These are phyloP conservation scores for Bipolaris bicolor DNA, from an alignment of 2,329 filamentous ascomycete species.

Conservation along the genomic window DNA sequence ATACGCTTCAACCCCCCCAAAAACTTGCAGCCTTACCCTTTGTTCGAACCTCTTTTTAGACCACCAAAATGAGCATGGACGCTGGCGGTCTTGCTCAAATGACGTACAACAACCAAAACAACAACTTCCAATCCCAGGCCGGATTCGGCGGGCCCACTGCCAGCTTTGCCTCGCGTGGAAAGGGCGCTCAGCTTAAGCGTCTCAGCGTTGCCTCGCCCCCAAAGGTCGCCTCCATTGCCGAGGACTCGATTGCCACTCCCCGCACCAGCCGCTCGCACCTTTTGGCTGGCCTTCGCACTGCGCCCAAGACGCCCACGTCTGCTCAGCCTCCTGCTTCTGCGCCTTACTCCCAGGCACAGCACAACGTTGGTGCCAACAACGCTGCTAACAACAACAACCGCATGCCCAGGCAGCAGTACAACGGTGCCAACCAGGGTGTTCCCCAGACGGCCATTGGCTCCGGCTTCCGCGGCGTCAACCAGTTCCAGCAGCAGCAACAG, in stretches of 20 bases:
- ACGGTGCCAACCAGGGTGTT: slow-evolving; percentile 52
- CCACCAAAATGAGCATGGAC: slow-evolving; percentile 70
- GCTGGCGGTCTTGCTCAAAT: slow-evolving; percentile 99
- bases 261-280: slow-evolving; percentile 94
- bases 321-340: slow-evolving; percentile 67
- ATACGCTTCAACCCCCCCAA: slow-evolving; percentile 21
- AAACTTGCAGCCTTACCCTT: slow-evolving; percentile 38
- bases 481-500: slow-evolving; percentile 50
- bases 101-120: slow-evolving; percentile 78
- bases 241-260: slow-evolving; percentile 72
- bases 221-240: slow-evolving; percentile 71
- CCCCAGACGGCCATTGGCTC: slow-evolving; percentile 66
- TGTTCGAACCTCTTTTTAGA: slow-evolving; percentile 34
- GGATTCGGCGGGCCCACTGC: slow-evolving; percentile 77
- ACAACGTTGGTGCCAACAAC: slow-evolving; percentile 54
- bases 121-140: slow-evolving; percentile 64
- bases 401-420: slow-evolving; percentile 52
- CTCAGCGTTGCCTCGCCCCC: slow-evolving; percentile 76
- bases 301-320: slow-evolving; percentile 81
- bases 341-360: slow-evolving; percentile 63
- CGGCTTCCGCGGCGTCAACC: slow-evolving; percentile 57
- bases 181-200: slow-evolving; percentile 88
- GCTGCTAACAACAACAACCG: slow-evolving; percentile 51
- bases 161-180: slow-evolving; percentile 83
- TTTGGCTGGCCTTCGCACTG: slow-evolving; percentile 89